phyloP scores from a whole-genome alignment of 345 rosid species.

The Litchi chinensis region DNA sequence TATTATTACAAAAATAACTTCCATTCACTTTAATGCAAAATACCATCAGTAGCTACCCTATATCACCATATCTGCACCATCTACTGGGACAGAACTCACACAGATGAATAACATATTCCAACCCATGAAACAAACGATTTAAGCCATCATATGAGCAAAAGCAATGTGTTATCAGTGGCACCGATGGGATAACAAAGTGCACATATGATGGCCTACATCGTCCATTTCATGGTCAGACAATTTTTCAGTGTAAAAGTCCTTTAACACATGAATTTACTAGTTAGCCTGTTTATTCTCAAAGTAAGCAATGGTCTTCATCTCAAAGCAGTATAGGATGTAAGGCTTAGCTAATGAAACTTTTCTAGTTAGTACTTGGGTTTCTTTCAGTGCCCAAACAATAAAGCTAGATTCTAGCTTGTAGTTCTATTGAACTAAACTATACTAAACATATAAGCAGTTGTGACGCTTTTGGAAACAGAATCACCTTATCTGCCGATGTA shows the following conservation, averaged over 20 bases:
- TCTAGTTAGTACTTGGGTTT: not conserved
- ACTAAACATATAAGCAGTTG: conserved; percentile 1
- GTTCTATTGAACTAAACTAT: not conserved
- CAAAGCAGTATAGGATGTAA: not conserved
- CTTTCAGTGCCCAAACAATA: not conserved
- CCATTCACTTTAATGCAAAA: too few species aligned
- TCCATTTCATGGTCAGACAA: not conserved
- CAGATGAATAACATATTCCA: not conserved
- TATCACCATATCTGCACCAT: not conserved
- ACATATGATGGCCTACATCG: not conserved
- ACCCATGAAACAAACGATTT: not conserved
- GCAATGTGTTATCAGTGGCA: not conserved
- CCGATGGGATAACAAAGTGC: not conserved
- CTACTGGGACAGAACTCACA: not conserved
- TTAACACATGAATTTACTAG: not conserved
- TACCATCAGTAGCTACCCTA: not conserved
- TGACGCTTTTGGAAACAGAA: not conserved
- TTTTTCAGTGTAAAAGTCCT: not conserved
- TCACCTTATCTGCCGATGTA: not conserved
- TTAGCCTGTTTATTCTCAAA: not conserved
- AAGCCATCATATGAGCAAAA: not conserved
- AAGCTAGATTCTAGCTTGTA: not conserved
- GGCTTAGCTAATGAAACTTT: not conserved
- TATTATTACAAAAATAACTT: too few species aligned
- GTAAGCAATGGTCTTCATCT: not conserved